These are phyloP conservation scores for Thermoascus crustaceus DNA, from an alignment of 2,329 filamentous ascomycete genomes.

Conservation along the genomic window DNA sequence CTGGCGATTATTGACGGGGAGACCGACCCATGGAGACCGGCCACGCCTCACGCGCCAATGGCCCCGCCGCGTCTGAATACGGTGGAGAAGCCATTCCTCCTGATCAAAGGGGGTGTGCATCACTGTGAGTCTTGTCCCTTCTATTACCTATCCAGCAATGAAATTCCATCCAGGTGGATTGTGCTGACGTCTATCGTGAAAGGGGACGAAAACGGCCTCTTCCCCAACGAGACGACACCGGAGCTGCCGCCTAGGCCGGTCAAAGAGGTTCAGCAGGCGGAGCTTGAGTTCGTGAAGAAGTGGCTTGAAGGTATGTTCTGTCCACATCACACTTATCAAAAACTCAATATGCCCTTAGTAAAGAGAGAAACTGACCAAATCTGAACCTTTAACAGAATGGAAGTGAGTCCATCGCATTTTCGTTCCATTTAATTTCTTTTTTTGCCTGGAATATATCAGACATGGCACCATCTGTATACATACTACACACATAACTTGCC, in stretches of 20 bases:
- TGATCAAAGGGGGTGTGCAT: conserved; percentile 43
- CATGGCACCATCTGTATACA: too few relatives aligned
- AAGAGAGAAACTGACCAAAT: too few relatives aligned
- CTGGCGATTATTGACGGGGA: conserved; percentile 72
- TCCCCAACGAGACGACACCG: conserved; percentile 44
- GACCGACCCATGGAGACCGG: conserved; percentile 71
- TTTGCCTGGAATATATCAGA: too few relatives aligned
- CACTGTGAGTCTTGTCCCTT: conserved; percentile 7
- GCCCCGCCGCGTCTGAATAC: conserved; percentile 53
- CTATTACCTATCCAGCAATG: neutral
- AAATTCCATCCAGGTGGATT: neutral
- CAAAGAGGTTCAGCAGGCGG: conserved; percentile 38
- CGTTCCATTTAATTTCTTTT: too few relatives aligned
- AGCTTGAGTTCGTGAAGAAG: conserved; percentile 41
- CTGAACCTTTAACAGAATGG: too few relatives aligned
- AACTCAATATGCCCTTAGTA: too few relatives aligned
- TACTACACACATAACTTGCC: too few relatives aligned
- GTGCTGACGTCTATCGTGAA: neutral
- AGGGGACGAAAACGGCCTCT: conserved; percentile 44
- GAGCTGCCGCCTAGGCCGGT: conserved; percentile 40
- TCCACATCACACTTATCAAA: neutral
- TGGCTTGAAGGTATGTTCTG: conserved; percentile 37
- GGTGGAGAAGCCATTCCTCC: conserved; percentile 58
- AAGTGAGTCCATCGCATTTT: too few relatives aligned
- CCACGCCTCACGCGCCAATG: conserved; percentile 60